A percentile compares a stretch with the other conserved stretches of the same genome.
Evolutionary conservation across 768 basidiomycete genomes (phyloP).

Genomic region (Tubosaeta brunneosetosa): DNA sequence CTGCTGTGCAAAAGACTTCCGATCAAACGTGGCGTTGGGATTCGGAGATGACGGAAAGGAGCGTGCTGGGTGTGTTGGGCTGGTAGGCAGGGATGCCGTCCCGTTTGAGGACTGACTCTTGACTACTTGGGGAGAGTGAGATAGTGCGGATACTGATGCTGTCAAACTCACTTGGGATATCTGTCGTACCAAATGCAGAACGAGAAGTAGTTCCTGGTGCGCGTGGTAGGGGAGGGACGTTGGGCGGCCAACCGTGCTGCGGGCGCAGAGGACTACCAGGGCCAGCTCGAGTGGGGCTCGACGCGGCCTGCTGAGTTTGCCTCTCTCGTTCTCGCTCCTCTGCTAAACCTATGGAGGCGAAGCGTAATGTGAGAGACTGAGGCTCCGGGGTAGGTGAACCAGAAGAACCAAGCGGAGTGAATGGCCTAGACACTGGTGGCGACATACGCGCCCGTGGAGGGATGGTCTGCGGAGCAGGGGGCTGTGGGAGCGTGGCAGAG

Average conservation of each 20-base stretch:
- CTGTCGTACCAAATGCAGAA: slow-evolving; percentile 10
- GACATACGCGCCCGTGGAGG: slow-evolving; percentile 4
- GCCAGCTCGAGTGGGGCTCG: slow-evolving; percentile 8
- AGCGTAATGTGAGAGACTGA: slow-evolving; percentile 31
- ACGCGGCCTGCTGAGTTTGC: slow-evolving; percentile 7
- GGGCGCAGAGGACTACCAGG: slow-evolving; percentile 8
- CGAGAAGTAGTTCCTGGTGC: slow-evolving; percentile 15
- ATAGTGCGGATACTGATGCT: not conserved
- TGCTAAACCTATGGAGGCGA: slow-evolving; percentile 26
- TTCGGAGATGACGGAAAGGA: slow-evolving; percentile 20
- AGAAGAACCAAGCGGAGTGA: slow-evolving; percentile 1
- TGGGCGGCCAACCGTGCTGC: slow-evolving; percentile 19
- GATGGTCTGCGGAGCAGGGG: slow-evolving; percentile 5
- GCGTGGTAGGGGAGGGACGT: slow-evolving; percentile 29
- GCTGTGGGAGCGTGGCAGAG: slow-evolving; percentile 23
- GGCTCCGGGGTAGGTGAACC: slow-evolving; percentile 8
- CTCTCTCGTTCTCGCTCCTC: slow-evolving; percentile 19
- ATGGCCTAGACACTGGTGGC: slow-evolving; percentile 7
- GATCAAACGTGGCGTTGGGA: slow-evolving; percentile 18
- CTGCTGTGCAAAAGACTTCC: slow-evolving; percentile 15
- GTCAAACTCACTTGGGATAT: slow-evolving; percentile 12
- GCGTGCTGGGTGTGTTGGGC: slow-evolving; percentile 13
- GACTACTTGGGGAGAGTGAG: slow-evolving; percentile 9
- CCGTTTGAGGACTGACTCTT: slow-evolving; percentile 10
- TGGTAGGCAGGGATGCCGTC: slow-evolving; percentile 20